Evolutionary conservation across 2,329 filamentous ascomycete genomes (phyloP), one percentile per base, ranked within the genome.

Genomic region (Aspergillus sp.): DNA sequence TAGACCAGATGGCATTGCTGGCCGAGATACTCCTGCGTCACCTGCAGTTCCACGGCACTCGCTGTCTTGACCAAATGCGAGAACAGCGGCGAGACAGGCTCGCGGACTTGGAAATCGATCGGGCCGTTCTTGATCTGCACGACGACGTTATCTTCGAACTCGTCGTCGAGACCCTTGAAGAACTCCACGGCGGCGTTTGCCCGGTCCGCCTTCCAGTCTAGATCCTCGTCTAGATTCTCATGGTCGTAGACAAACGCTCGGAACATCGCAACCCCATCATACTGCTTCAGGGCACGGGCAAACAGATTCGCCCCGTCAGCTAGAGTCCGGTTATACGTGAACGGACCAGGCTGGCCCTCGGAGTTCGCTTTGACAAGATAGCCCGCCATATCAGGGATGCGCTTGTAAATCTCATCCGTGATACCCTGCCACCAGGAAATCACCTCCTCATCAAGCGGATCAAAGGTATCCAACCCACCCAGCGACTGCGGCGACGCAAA

Each of bases 71-170:
- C 69, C 6, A 84, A 64, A 46, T 81, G 77, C 6, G 78, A 80
- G 61, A 90, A 89, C 1, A 91, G 73, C 0, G 88, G 87, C 4
- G 84, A 88, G 1, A 80, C 73, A 1, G 88, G 84, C 68, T 90
- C 88, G 37, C 88, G 82, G 11, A 90, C 85, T 65, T 90, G 88
- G 70, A 90, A 90, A 67, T 90, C 88, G 58, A 90, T 90, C 0
- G 88, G 87, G 0, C 88, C 88, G 61, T 87, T 89, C 71, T 90
- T 91, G 72, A 90, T 86, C 68, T 91, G 88, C 2, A 90, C 79
- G 0, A 90, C 79, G 0, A 90, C 87, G 47, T 90, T 90, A 46
- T 87, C 84, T 21, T 87, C 84, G 56, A 90, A 90, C 58, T 86
- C 70, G 5, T 80, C 82, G 64, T 90, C 88, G 0, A 90, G 79